Percentiles rank a stretch among this genome's conserved stretches.
Conservation (phyloP, 2,329 filamentous ascomycete genomes). For the Trichoderma atroviride region DNA sequence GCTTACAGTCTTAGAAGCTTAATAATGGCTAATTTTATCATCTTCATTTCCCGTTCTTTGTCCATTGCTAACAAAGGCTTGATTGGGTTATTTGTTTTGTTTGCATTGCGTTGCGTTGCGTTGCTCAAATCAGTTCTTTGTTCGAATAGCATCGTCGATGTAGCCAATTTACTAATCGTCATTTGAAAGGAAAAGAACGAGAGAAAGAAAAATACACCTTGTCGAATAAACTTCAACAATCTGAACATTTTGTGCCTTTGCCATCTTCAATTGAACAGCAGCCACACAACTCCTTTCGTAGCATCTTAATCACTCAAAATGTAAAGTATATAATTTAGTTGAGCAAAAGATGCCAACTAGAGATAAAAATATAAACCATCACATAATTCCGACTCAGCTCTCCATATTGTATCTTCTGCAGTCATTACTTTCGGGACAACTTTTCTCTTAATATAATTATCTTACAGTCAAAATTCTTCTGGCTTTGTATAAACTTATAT, state of each 20-base stretch:
- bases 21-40: not conserved
- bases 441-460: not conserved
- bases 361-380: not conserved
- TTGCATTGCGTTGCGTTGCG: not conserved
- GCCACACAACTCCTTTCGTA: not conserved
- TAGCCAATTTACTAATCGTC: not conserved
- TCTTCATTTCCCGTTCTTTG: not conserved
- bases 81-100: not conserved
- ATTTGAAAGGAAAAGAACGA: not conserved
- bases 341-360: not conserved
- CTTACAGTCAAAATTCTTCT: not conserved
- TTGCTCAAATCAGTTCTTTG: not conserved
- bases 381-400: not conserved
- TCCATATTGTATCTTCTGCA: not conserved
- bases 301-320: not conserved
- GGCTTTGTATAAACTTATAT: not conserved
- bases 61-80: not conserved
- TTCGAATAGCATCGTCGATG: not conserved
- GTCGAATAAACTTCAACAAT: not conserved
- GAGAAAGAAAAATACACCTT: rapidly evolving
- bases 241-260: not conserved
- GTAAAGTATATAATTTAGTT: not conserved
- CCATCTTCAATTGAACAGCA: not conserved
- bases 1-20: not conserved
- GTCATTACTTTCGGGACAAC: not conserved